Base-by-base conservation (phyloP, 106 monocot genomes). In the Agapanthus africanus region DNA sequence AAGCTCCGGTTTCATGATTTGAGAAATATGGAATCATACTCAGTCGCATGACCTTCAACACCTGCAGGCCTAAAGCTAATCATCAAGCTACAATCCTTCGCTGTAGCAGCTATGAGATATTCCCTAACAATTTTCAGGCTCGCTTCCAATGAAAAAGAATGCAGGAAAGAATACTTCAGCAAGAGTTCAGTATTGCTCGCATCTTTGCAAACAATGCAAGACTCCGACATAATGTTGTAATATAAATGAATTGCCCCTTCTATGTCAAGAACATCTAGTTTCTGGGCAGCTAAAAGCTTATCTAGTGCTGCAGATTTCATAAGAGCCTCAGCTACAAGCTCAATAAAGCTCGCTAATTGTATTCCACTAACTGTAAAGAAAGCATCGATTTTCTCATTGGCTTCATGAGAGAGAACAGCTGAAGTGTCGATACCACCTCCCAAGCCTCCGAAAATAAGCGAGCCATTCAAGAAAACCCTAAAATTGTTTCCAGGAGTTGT, bases 191-290 rank as follows among this genome's bases (percentile, higher is more conserved):
- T 27, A 67, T 84, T 76, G 60, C 23, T 68, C 33, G 70, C 66
- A 51, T 71, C 88, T 79, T 76, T 75, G 70, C 91, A 97, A 11
- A 79, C 82, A 26, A 70, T 59, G 35, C 91, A 97, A 41, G 91
- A 78, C 63, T 84, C 78, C 32, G 86, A 84, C 37, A 79, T 57
- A 37, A 92, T 62, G 63, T 89, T 84, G 51, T 89, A 89, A 72
- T 97, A 97, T 25, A 76, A 68, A 74, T 97, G 95, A 74, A 97
- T 92, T 16, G 77, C 91, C 21, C 95, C 95, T 78, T 91, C 91
- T 28, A 97, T 83, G 59, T 97, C 95, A 77, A 85, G 67, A 40
- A 42, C 38, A 77, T 97, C 95, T 44, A 97, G 83, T 76, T 82
- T 88, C 66, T 91, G 88, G 73, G 78, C 71, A 66, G 71, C 73